These are phyloP conservation scores for Tolypocladium tropicale DNA, from an alignment of 2,329 filamentous ascomycete genomes.

Conservation along the genomic window DNA sequence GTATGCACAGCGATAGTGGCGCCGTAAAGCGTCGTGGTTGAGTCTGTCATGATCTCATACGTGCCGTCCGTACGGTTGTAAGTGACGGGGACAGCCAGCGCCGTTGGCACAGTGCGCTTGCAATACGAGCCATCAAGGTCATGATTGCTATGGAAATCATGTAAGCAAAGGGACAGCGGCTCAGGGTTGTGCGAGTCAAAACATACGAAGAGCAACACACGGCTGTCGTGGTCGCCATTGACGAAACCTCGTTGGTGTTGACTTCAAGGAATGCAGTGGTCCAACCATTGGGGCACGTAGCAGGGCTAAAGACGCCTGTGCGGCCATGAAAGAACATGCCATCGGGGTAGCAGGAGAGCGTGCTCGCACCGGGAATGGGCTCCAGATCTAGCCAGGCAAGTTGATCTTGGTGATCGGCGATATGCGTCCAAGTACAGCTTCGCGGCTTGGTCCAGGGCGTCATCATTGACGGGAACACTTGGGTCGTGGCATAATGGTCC, in stretches of 20 bases:
- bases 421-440: slow-evolving; percentile 28
- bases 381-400: slow-evolving; percentile 25
- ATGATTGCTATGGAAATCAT: slow-evolving; percentile 21
- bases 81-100: slow-evolving; percentile 24
- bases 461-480: slow-evolving; percentile 24
- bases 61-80: slow-evolving; percentile 24
- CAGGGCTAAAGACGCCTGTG: slow-evolving; percentile 29
- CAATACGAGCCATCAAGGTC: slow-evolving; percentile 21
- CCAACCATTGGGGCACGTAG: slow-evolving; percentile 28
- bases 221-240: slow-evolving; percentile 25
- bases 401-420: slow-evolving; percentile 15
- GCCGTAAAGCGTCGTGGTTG: slow-evolving; percentile 25
- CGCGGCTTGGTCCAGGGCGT: slow-evolving; percentile 24
- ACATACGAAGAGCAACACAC: slow-evolving; percentile 32
- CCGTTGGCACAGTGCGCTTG: slow-evolving; percentile 22
- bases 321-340: slow-evolving; percentile 26
- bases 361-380: slow-evolving; percentile 22
- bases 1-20: slow-evolving; percentile 27
- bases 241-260: slow-evolving; percentile 15
- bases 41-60: slow-evolving; percentile 22
- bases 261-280: slow-evolving; percentile 23
- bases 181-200: background rate
- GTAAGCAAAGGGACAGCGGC: background rate
- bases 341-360: slow-evolving; percentile 28
- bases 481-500: slow-evolving; percentile 7